A percentile compares a stretch with the other conserved stretches of the same genome.
Conservation (phyloP, 345 rosid species). For the Lepidium africanum region DNA sequence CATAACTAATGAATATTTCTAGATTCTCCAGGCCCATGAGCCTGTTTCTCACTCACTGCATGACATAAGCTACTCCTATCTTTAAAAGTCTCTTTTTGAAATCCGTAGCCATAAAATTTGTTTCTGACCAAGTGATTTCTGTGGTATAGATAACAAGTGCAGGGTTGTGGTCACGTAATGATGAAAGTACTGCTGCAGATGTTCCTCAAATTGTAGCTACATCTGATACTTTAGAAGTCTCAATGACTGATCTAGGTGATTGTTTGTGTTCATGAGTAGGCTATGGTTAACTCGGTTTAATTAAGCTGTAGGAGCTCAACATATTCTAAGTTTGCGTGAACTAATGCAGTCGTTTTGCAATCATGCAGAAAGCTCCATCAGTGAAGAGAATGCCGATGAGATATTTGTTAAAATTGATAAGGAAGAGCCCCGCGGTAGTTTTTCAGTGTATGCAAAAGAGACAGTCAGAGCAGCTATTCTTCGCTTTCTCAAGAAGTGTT, state of each 20-base stretch:
- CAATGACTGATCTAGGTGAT: conserved; percentile 42
- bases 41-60: not conserved
- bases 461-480: conserved; percentile 59
- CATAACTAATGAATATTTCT: not conserved
- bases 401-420: conserved; percentile 37
- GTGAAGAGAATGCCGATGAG: conserved; percentile 40
- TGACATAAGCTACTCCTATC: not conserved
- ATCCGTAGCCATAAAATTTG: not conserved
- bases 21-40: not conserved
- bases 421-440: conserved; percentile 47
- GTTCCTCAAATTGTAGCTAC: conserved; percentile 30
- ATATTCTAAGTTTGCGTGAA: conserved; percentile 41
- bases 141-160: conserved; percentile 78
- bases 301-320: conserved; percentile 39
- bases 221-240: conserved; percentile 35
- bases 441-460: conserved; percentile 61
- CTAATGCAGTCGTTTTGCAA: conserved; percentile 43
- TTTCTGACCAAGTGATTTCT: conserved; percentile 16
- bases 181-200: conserved; percentile 34
- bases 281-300: conserved; percentile 48
- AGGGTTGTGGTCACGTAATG: conserved; percentile 74
- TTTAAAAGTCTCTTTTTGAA: not conserved
- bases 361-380: conserved; percentile 43
- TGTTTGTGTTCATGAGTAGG: conserved; percentile 37
- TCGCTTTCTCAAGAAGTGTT: conserved; percentile 63